These are phyloP conservation scores for Mediolabrus comicus DNA, from an alignment of 108 stramenopile genomes.

Conservation along the genomic window DNA sequence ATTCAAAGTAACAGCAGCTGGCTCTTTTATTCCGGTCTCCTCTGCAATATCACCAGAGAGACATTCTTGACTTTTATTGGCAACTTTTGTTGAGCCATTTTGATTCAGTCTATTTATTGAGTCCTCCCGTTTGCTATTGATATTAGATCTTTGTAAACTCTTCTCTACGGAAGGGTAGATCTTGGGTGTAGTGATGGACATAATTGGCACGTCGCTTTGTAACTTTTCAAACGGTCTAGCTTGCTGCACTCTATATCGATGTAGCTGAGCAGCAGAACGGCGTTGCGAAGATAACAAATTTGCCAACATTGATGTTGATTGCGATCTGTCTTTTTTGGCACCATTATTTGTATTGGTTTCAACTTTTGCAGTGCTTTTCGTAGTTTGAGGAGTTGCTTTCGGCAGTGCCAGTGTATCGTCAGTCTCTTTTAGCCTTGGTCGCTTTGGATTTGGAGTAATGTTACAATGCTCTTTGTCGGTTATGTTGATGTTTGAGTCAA, in stretches of 20 bases:
- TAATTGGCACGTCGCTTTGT: not conserved
- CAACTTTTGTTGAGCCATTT: not conserved
- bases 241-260: not conserved
- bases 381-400: not conserved
- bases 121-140: not conserved
- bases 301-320: conserved; percentile 1
- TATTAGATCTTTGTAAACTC: not conserved
- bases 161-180: not conserved
- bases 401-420: too few species aligned
- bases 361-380: not conserved
- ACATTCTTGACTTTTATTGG: not conserved
- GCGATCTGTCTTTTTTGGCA: not conserved
- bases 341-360: not conserved
- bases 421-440: too few species aligned
- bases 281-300: not conserved
- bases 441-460: not conserved
- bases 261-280: not conserved
- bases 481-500: not conserved
- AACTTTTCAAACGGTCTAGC: not conserved
- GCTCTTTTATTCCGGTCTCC: not conserved
- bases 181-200: not conserved
- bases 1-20: not conserved
- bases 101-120: not conserved
- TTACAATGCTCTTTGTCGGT: not conserved
- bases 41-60: not conserved